Base-by-base conservation (phyloP, 2,329 filamentous ascomycete genomes). In the Orbilia ellipsospora region DNA sequence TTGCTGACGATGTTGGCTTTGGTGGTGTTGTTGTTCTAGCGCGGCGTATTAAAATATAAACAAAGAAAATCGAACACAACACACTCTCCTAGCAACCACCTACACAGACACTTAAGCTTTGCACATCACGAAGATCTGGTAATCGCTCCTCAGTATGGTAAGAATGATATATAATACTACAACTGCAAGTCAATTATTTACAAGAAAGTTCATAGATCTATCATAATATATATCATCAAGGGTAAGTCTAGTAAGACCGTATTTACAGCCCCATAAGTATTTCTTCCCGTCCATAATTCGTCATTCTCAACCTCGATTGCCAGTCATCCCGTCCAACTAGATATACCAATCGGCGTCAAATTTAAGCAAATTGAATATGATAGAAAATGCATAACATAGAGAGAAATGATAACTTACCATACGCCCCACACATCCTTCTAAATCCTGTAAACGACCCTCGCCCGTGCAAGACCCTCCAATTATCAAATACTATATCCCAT, bases 381-480 rank as follows among this genome's bases (percentile, higher is more conserved):
- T 4, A 15, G 7, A 48, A 13, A 61, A 6, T 23, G 23, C 23
- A 23, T 23, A 4, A 55, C 4, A 48, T 48, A 4, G 6, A 48
- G 5, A 10, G 2, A 48, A n/a, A 13, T 15, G 13, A 23, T 13
- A 18, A 88, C 90, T 86, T 84, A 93, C 92, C 90, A 80, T 98
- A 98, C 8, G 88, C 94, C 73, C 95, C 95, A 82, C 94, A 97
- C 80, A 99, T 92, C 78, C 94, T 89, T 78, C 95, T 86, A 80
- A 91, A 89, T 0, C 95, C 95, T 4, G 89, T 90, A 80, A 98
- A 99, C 0, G 88, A 88, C 61, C 89, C 89, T 79, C 95, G 86
- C 0, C 94, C 95, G 82, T 99, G 95, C 79, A 98, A 84, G 40
- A 97, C 91, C 73, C 95, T 88, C 93, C 94, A 97, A 80, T 99